Evolutionary conservation across 306 rosid species (phyloP), one percentile per base, ranked within the genome.

Genomic region (Hylodesmum podocarpum): DNA sequence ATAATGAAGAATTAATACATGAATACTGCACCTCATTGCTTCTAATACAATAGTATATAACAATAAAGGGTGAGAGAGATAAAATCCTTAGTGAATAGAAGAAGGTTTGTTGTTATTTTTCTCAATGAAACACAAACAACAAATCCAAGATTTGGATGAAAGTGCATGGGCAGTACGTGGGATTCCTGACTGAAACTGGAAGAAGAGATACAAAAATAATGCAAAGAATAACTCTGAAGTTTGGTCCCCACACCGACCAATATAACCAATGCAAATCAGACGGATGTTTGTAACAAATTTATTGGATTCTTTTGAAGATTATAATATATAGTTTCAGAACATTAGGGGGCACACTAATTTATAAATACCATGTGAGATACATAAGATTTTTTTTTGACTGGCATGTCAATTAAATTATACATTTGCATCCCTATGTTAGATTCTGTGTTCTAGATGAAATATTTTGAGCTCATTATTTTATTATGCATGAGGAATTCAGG

Each of bases 181-280:
- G 87, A 83, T 74, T 82, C 82, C 43, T 82, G 59, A 72, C 33
- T 72, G 24, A 28, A 40, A 22, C 27, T 16, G 81, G 41, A 19
- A 58, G 39, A 53, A 69, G 76, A 81, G 65, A 75, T 39, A 70
- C 68, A 72, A 62, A 43, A 61, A 66, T n/a, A 80, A 46, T 4
- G 53, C 36, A 63, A 76, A 67, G 85, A 86, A 77, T 66, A 55
- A 57, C 43, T 73, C 58, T 62, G 65, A 66, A 78, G 53, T n/a
- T 61, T 74, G 86, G 84, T 78, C 84, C 84, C 85, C 78, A 70
- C 87, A 86, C 96, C 96, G 96, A 91, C 94, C 96, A 89, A 87
- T 40, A 81, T 89, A 91, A 85, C 96, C 92, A 89, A 91, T 91
- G 86, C 86, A 63, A 84, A 78, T 81, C 68, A 84, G 92, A 89